Conservation (phyloP, 73 alveolate genomes). For the Paramecium biaurelia region DNA sequence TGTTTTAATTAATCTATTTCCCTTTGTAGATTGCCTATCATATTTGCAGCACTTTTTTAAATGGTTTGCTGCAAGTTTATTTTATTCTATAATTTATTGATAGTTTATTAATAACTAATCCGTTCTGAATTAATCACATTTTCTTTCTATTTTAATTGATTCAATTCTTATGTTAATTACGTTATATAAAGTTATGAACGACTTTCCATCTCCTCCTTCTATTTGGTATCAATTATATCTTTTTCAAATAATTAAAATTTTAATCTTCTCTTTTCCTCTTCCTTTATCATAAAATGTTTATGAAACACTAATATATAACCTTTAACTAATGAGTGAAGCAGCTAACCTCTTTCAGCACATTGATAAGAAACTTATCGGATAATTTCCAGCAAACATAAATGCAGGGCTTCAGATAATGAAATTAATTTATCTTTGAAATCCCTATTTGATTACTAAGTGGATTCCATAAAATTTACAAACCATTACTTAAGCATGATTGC, state of each 20-base stretch:
- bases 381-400: background rate
- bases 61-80: background rate
- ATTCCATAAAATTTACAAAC: background rate
- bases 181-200: background rate
- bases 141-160: background rate
- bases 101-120: background rate
- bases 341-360: constrained; percentile 39
- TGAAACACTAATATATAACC: background rate
- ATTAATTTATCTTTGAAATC: background rate
- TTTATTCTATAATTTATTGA: background rate
- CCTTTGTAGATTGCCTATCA: background rate
- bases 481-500: constrained; percentile 11
- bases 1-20: background rate
- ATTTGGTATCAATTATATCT: background rate
- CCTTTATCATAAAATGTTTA: background rate
- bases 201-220: background rate
- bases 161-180: background rate
- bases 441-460: background rate
- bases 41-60: constrained; percentile 6
- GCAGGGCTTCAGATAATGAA: background rate
- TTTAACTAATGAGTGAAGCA: background rate
- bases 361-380: background rate
- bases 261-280: background rate
- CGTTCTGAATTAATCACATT: background rate
- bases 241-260: background rate